Evolutionary conservation across 2,329 filamentous ascomycete genomes (phyloP).

Genomic region (Tothia fuscella): DNA sequence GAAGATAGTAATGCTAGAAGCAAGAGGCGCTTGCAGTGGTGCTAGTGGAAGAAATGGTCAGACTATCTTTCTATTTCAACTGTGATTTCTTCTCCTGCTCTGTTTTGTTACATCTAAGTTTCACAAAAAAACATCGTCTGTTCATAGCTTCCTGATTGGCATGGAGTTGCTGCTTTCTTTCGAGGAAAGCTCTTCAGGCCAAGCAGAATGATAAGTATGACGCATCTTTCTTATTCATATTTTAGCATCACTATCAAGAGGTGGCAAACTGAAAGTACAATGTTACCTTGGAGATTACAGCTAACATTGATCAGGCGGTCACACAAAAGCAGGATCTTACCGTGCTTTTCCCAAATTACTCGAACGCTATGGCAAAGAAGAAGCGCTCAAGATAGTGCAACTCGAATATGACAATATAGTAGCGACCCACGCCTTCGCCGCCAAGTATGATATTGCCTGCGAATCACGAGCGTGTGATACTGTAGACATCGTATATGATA

Average conservation of each 20-base stretch:
- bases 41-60: conserved; percentile 51
- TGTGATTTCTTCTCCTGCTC: no score
- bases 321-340: conserved; percentile 39
- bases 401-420: conserved; percentile 35
- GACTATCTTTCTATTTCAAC: neutral
- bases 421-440: conserved; percentile 43
- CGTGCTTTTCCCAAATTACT: conserved; percentile 40
- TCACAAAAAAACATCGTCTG: no score
- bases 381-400: conserved; percentile 34
- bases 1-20: conserved; percentile 59
- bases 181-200: no score
- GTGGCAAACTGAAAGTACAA: no score
- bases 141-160: neutral
- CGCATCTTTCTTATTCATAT: no score
- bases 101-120: no score
- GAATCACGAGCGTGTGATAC: conserved; percentile 42
- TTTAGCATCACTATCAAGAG: no score
- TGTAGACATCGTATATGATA: conserved; percentile 46
- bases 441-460: conserved; percentile 29
- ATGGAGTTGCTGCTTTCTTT: no score
- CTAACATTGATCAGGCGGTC: conserved; percentile 22
- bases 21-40: conserved; percentile 67
- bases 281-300: no score
- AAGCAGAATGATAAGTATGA: no score
- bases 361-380: conserved; percentile 32